Percentiles rank a stretch among this genome's conserved stretches.
Conservation (phyloP, 495 filamentous ascomycete species). For the Daldinia bambusicola region DNA sequence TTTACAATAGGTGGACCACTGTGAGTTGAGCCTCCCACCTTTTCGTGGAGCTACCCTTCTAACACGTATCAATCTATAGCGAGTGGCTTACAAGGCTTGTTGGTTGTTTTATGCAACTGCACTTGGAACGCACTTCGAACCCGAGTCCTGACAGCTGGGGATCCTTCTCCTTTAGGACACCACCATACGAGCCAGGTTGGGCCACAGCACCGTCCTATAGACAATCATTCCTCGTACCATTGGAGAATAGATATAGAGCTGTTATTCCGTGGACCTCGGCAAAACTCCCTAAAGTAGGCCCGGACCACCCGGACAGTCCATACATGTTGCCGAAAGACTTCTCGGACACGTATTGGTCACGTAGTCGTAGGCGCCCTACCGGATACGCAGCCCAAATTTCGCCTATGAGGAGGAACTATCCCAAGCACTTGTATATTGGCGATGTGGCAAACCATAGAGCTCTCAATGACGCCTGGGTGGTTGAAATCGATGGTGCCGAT, state of each 20-base stretch:
- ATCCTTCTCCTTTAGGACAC: slow-evolving; percentile 5
- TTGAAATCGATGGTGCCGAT: neutral
- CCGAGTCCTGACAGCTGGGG: neutral
- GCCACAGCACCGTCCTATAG: neutral
- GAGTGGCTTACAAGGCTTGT: slow-evolving; percentile 4
- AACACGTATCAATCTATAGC: slow-evolving; percentile 5
- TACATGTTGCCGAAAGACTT: neutral
- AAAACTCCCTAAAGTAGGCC: neutral
- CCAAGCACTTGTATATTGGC: slow-evolving; percentile 10
- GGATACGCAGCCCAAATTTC: neutral
- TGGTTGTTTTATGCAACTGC: neutral
- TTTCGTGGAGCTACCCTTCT: neutral
- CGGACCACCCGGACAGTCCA: neutral
- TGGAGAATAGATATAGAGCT: neutral
- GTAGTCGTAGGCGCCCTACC: neutral
- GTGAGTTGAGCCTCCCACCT: slow-evolving; percentile 2
- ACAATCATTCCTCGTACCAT: neutral
- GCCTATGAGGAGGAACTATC: neutral
- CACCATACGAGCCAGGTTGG: slow-evolving; percentile 16
- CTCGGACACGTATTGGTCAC: no score
- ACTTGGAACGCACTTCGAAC: neutral
- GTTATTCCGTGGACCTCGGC: neutral
- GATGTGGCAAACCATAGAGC: slow-evolving; percentile 16
- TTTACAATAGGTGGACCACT: neutral
- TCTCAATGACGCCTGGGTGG: slow-evolving; percentile 18